Conservation (phyloP, 352 stramenopile genomes). For the Phytopythium delawarense region DNA sequence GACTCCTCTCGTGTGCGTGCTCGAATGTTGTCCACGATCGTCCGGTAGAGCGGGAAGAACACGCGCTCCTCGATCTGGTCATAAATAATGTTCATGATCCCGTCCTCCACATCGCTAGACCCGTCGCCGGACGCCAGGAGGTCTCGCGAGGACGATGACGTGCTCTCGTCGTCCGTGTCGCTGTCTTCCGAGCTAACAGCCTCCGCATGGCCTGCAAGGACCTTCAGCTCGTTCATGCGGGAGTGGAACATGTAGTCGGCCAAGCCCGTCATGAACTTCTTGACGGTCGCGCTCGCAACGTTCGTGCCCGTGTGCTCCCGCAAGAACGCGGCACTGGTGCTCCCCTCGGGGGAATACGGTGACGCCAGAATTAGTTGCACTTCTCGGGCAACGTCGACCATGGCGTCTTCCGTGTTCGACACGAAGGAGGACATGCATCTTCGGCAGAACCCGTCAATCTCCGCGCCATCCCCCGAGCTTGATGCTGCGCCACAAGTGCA, state of each 20-base stretch:
- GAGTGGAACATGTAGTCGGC: slow-evolving; percentile 81
- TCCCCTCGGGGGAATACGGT: slow-evolving; percentile 81
- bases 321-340: slow-evolving; percentile 64
- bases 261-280: slow-evolving; percentile 75
- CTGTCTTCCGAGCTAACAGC: slow-evolving; percentile 22
- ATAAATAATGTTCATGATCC: slow-evolving; percentile 64
- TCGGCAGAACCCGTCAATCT: slow-evolving; percentile 47
- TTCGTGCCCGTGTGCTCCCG: slow-evolving; percentile 52
- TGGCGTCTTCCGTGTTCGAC: slow-evolving; percentile 67
- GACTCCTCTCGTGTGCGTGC: slow-evolving; percentile 55
- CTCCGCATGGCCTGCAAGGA: slow-evolving; percentile 47
- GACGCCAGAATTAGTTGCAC: slow-evolving; percentile 80
- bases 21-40: slow-evolving; percentile 62
- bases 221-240: slow-evolving; percentile 68
- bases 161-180: slow-evolving; percentile 24
- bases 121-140: slow-evolving; percentile 12
- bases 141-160: background rate
- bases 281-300: slow-evolving; percentile 47
- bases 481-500: slow-evolving; percentile 51
- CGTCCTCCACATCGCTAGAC: slow-evolving; percentile 52
- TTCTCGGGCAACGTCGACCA: slow-evolving; percentile 71
- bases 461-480: slow-evolving; percentile 17
- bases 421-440: slow-evolving; percentile 80
- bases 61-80: slow-evolving; percentile 86
- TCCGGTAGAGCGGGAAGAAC: slow-evolving; percentile 72